A percentile compares a stretch with the other conserved stretches of the same genome.
Evolutionary conservation across 2,329 filamentous ascomycete genomes (phyloP).

Genomic region (Aspergillus puulaauensis): DNA sequence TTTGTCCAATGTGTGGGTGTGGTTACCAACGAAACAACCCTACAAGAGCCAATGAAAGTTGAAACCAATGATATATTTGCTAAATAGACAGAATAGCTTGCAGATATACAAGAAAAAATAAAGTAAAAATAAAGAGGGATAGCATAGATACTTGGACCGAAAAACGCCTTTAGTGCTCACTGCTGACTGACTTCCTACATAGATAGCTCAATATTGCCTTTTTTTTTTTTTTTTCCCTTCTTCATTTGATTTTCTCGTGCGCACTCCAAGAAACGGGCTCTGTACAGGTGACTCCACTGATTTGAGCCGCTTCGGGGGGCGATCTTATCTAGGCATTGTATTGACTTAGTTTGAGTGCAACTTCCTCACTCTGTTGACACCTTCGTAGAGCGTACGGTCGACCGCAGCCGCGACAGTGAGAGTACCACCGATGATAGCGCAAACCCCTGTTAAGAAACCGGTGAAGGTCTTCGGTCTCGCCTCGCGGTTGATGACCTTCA

Average conservation of each 20-base stretch:
- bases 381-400: slow-evolving; percentile 89
- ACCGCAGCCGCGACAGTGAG: slow-evolving; percentile 92
- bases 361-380: slow-evolving; percentile 81
- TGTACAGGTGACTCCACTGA: slow-evolving; percentile 1
- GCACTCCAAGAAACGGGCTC: background rate
- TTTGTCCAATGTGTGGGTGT: too few species aligned
- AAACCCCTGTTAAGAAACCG: slow-evolving; percentile 89
- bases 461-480: slow-evolving; percentile 84
- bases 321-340: background rate
- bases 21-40: too few species aligned
- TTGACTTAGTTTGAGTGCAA: slow-evolving; percentile 61
- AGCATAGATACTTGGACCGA: background rate
- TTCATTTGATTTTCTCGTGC: background rate
- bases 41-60: background rate
- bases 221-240: background rate
- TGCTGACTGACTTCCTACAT: background rate
- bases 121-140: background rate
- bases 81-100: background rate
- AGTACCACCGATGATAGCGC: slow-evolving; percentile 91
- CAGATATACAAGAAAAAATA: background rate
- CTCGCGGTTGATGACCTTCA: slow-evolving; percentile 99
- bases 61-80: background rate
- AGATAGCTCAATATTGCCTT: background rate
- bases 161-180: background rate
- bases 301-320: background rate